Evolutionary conservation across 371 early-diverging fungal species (phyloP).

Genomic region (Lichtheimia corymbifera): DNA sequence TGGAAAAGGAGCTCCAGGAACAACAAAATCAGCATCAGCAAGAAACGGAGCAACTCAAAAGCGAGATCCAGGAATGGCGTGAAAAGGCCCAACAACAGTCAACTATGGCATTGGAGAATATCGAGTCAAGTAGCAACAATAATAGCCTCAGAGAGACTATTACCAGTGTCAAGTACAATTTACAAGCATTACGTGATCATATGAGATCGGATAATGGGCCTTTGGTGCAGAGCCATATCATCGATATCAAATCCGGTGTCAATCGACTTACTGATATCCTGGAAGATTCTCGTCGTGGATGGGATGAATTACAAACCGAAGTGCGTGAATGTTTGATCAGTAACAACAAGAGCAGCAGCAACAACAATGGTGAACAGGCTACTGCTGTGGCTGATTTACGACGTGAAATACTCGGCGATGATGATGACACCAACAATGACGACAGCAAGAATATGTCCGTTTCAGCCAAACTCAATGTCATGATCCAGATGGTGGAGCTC

Average conservation of each 20-base stretch:
- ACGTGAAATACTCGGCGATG: slow-evolving; percentile 25
- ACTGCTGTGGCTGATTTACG: slow-evolving; percentile 13
- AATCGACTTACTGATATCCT: slow-evolving; percentile 24
- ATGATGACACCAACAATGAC: slow-evolving; percentile 5
- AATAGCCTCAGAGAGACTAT: slow-evolving; percentile 22
- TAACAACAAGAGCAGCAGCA: slow-evolving; percentile 24
- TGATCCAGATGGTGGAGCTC: slow-evolving; percentile 42
- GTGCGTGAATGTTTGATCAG: slow-evolving; percentile 2
- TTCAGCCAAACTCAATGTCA: slow-evolving; percentile 34
- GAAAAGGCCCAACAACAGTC: slow-evolving; percentile 19
- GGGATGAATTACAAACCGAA: slow-evolving; percentile 38
- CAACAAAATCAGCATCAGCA: slow-evolving; percentile 10
- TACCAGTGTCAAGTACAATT: slow-evolving; percentile 32
- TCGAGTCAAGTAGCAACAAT: background rate
- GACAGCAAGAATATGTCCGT: slow-evolving; percentile 11
- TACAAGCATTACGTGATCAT: slow-evolving; percentile 34
- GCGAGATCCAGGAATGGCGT: slow-evolving; percentile 20
- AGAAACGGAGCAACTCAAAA: slow-evolving; percentile 7
- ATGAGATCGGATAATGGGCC: slow-evolving; percentile 26
- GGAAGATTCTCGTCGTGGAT: slow-evolving; percentile 31
- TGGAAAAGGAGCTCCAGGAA: slow-evolving; percentile 25
- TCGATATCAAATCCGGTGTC: slow-evolving; percentile 33
- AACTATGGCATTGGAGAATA: background rate
- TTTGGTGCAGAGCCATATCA: slow-evolving; percentile 23
- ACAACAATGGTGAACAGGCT: background rate